Percentiles rank a stretch among this genome's conserved stretches.
Conservation (phyloP, 177 flowering plant genomes). For the Vitis hybrid region DNA sequence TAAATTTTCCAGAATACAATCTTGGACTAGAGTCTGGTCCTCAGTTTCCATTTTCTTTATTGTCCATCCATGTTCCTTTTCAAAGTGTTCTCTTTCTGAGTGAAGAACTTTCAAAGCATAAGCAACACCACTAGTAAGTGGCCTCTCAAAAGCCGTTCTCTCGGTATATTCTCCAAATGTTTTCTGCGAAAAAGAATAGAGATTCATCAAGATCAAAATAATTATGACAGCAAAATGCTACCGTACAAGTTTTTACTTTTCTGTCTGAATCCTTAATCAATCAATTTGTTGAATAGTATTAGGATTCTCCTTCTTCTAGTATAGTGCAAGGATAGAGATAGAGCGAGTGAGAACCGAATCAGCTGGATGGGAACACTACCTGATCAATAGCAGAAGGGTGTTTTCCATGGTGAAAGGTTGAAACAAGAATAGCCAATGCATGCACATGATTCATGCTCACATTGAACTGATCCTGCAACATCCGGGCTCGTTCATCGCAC, state of each 20-base stretch:
- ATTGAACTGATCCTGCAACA: slow-evolving; percentile 96
- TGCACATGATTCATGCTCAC: slow-evolving; percentile 95
- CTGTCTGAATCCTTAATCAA: neutral
- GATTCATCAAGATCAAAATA: slow-evolving; percentile 5
- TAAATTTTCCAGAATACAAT: slow-evolving; percentile 65
- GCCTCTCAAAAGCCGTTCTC: slow-evolving; percentile 94
- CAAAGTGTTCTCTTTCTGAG: slow-evolving; percentile 80
- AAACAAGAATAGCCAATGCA: slow-evolving; percentile 81
- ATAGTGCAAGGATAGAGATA: too few relatives aligned
- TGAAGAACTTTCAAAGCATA: slow-evolving; percentile 87
- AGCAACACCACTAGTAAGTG: slow-evolving; percentile 95
- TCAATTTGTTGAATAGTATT: neutral
- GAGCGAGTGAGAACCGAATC: neutral
- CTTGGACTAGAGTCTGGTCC: slow-evolving; percentile 79
- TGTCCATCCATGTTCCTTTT: slow-evolving; percentile 77
- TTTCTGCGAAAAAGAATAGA: slow-evolving; percentile 51
- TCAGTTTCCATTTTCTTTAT: slow-evolving; percentile 88
- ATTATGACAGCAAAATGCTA: neutral
- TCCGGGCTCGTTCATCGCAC: slow-evolving; percentile 95
- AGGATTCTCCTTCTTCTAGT: too few relatives aligned
- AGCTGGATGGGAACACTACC: slow-evolving; percentile 29
- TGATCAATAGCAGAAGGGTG: slow-evolving; percentile 88
- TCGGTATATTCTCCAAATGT: slow-evolving; percentile 91
- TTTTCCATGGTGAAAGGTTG: slow-evolving; percentile 87
- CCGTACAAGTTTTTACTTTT: neutral